Conservation (phyloP, 495 filamentous ascomycete species). For the Viridothelium virens region DNA sequence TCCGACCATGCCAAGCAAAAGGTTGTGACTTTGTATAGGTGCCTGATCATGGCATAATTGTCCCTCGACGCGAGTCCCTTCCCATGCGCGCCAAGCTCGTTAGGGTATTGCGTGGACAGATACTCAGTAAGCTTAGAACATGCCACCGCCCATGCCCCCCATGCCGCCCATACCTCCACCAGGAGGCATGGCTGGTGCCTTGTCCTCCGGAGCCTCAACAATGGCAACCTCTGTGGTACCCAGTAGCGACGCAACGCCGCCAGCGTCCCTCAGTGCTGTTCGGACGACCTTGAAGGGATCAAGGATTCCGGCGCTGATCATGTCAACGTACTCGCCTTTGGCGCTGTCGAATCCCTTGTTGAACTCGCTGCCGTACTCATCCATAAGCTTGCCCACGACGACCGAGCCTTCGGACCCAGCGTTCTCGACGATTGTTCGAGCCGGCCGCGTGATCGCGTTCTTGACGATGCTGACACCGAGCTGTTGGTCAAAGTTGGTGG, state of each 20-base stretch:
- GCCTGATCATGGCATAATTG: not conserved
- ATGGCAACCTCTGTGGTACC: conserved; percentile 98
- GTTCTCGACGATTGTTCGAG: conserved; percentile 94
- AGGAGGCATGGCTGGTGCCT: conserved; percentile 45
- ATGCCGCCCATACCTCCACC: conserved; percentile 36
- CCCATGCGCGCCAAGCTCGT: not conserved
- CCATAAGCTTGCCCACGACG: conserved; percentile 94
- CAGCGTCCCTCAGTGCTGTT: conserved; percentile 87
- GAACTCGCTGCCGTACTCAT: conserved; percentile 87
- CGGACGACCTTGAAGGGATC: conserved; percentile 99
- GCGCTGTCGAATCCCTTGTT: conserved; percentile 95
- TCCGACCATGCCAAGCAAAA: too few species aligned
- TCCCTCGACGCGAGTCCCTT: not conserved
- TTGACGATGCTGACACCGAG: conserved; percentile 96
- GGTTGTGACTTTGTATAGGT: not conserved
- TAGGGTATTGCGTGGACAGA: not conserved
- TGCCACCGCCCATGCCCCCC: conserved; percentile 47
- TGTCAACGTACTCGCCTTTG: conserved; percentile 96
- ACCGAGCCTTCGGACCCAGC: conserved; percentile 93
- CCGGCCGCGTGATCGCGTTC: conserved; percentile 91
- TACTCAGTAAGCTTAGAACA: conserved; percentile 37
- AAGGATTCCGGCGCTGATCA: conserved; percentile 93
- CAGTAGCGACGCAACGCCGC: conserved; percentile 91
- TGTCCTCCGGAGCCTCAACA: conserved; percentile 91
- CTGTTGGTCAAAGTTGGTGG: conserved; percentile 96